Evolutionary conservation across 2,329 filamentous ascomycete genomes (phyloP).

Genomic region (Diaporthe sp.): DNA sequence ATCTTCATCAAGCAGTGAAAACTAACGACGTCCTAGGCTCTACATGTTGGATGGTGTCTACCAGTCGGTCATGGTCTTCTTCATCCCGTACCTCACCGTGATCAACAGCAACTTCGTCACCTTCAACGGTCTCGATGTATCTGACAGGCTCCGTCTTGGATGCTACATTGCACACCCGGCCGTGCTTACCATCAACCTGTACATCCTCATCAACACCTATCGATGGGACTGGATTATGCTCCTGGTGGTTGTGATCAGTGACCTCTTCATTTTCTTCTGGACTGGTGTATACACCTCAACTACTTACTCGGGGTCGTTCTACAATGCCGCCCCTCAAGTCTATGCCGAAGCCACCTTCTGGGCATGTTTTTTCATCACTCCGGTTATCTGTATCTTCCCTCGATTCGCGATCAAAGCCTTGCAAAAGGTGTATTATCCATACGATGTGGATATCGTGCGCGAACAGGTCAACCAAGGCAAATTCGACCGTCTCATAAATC

Average conservation of each 20-base stretch:
- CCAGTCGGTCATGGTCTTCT: constrained; percentile 94
- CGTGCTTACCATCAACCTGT: constrained; percentile 90
- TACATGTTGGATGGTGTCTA: constrained; percentile 97
- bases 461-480: constrained; percentile 88
- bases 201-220: constrained; percentile 96
- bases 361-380: constrained; percentile 82
- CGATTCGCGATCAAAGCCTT: constrained; percentile 87
- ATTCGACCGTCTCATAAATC: constrained; percentile 74
- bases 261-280: constrained; percentile 93
- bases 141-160: constrained; percentile 86
- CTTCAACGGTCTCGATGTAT: constrained; percentile 77
- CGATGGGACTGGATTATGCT: constrained; percentile 98
- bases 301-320: constrained; percentile 68
- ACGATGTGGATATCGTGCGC: constrained; percentile 94
- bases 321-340: constrained; percentile 80
- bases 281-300: constrained; percentile 82
- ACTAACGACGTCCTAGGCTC: constrained; percentile 64
- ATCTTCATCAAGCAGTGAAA: background rate
- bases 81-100: constrained; percentile 88
- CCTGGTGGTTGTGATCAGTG: constrained; percentile 83
- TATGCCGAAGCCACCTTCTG: constrained; percentile 89
- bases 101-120: constrained; percentile 74
- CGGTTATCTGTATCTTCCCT: constrained; percentile 85
- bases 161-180: constrained; percentile 87
- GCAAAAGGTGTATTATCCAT: constrained; percentile 94